Conservation (phyloP, 768 basidiomycete genomes). For the Mycena chlorophos region DNA sequence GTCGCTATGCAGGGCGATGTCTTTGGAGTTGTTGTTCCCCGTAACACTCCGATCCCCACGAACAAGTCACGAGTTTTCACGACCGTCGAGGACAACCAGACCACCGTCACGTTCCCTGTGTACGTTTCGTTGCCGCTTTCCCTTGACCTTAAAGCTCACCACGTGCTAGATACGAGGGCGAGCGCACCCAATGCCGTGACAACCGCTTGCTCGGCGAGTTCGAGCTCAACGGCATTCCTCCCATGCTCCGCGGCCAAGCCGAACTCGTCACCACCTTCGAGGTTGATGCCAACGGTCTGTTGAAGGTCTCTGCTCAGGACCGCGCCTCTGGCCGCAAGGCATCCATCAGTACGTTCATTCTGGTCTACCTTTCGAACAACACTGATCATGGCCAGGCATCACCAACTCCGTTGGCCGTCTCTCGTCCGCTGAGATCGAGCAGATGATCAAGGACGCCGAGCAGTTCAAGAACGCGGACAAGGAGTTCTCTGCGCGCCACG, state of each 20-base stretch:
- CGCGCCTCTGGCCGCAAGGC: conserved; percentile 99
- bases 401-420: conserved; percentile 99
- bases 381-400: conserved; percentile 61
- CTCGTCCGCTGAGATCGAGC: conserved; percentile 95
- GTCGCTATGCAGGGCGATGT: conserved; percentile 99
- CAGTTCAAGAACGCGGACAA: conserved; percentile 96
- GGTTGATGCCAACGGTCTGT: conserved; percentile 97
- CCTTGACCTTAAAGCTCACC: not conserved
- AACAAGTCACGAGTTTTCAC: conserved; percentile 99
- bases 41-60: conserved; percentile 99
- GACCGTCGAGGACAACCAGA: conserved; percentile 99
- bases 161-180: conserved; percentile 83
- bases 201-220: conserved; percentile 99
- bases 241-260: conserved; percentile 99
- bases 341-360: conserved; percentile 74
- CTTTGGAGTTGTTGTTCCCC: conserved; percentile 98
- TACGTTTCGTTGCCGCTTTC: conserved; percentile 36
- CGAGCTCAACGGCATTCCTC: conserved; percentile 97
- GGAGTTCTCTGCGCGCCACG: conserved; percentile 97
- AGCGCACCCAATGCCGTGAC: conserved; percentile 99
- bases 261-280: conserved; percentile 99
- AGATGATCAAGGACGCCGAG: conserved; percentile 99
- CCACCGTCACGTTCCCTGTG: conserved; percentile 99
- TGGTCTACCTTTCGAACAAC: conserved; percentile 5
- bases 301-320: conserved; percentile 98